Percentiles rank a stretch among this genome's conserved stretches.
phyloP scores from a whole-genome alignment of 345 rosid genomes.

The Mangifera indica region DNA sequence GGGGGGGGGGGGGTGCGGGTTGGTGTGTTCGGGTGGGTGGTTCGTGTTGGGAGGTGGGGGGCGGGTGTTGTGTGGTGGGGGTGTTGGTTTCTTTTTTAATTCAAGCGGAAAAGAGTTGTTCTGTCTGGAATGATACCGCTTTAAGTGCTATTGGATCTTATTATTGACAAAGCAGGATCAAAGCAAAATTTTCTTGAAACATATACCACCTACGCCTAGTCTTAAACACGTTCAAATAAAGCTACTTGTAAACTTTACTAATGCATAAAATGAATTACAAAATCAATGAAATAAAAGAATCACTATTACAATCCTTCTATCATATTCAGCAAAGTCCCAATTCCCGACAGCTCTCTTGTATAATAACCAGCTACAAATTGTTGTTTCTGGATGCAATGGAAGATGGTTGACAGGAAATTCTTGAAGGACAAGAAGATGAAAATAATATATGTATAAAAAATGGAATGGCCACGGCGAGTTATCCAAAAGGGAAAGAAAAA shows the following conservation, averaged over 20 bases:
- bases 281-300: constrained; percentile 2
- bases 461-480: constrained; percentile 7
- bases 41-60: too few relatives aligned
- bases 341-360: background rate
- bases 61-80: too few relatives aligned
- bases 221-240: background rate
- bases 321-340: constrained; percentile 8
- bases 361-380: constrained; percentile 4
- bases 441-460: constrained; percentile 10
- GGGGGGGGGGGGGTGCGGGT: too few relatives aligned
- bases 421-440: constrained; percentile 3
- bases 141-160: too few relatives aligned
- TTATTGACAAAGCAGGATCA: too few relatives aligned
- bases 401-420: constrained; percentile 10
- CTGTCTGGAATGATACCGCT: too few relatives aligned
- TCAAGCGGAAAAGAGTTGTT: too few relatives aligned
- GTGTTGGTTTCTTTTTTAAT: too few relatives aligned
- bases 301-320: background rate
- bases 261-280: background rate
- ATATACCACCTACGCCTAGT: too few relatives aligned
- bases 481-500: background rate
- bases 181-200: too few relatives aligned
- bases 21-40: too few relatives aligned
- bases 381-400: background rate
- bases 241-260: background rate